A percentile compares a stretch with the other conserved stretches of the same genome.
phyloP scores from a whole-genome alignment of 2,329 filamentous ascomycete genomes.

The Botrytis fragariae region DNA sequence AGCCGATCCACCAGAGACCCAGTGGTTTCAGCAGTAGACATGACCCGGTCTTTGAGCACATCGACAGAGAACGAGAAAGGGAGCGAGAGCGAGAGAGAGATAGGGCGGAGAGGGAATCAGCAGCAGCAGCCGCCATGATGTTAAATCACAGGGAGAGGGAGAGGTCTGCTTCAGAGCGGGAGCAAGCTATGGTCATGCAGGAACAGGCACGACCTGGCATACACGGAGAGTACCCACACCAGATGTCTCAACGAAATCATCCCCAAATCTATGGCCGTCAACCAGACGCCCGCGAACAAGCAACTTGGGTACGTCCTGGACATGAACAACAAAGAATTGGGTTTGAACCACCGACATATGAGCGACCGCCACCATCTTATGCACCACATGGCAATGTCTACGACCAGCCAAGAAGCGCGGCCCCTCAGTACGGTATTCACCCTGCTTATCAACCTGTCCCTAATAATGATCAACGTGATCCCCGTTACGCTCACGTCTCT shows the following conservation, averaged over 20 bases:
- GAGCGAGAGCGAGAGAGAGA: constrained; percentile 36
- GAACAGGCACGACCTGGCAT: constrained; percentile 23
- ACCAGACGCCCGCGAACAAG: constrained; percentile 33
- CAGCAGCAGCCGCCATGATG: neutral
- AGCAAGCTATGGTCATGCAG: constrained; percentile 42
- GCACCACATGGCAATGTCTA: constrained; percentile 28
- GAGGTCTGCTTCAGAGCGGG: constrained; percentile 25
- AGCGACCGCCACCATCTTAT: constrained; percentile 21
- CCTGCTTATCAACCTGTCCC: constrained; percentile 31
- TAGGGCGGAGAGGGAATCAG: constrained; percentile 30
- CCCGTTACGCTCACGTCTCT: constrained; percentile 39
- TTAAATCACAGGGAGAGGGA: constrained; percentile 6
- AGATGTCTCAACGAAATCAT: constrained; percentile 32
- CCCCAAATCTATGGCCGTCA: constrained; percentile 30
- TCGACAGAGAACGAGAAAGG: constrained; percentile 45
- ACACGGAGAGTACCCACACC: constrained; percentile 32
- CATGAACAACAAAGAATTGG: constrained; percentile 28
- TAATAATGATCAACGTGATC: constrained; percentile 30
- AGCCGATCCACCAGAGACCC: constrained; percentile 30
- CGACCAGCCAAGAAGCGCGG: constrained; percentile 32
- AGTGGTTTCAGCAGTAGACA: constrained; percentile 34
- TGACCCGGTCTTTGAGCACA: constrained; percentile 50
- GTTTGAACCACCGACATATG: constrained; percentile 24
- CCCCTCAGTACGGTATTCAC: constrained; percentile 31
- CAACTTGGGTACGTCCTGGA: constrained; percentile 34